Evolutionary conservation across 805 yeast species (phyloP), one percentile per base, ranked within the genome.

Genomic region (Lipomyces mesembrius): DNA sequence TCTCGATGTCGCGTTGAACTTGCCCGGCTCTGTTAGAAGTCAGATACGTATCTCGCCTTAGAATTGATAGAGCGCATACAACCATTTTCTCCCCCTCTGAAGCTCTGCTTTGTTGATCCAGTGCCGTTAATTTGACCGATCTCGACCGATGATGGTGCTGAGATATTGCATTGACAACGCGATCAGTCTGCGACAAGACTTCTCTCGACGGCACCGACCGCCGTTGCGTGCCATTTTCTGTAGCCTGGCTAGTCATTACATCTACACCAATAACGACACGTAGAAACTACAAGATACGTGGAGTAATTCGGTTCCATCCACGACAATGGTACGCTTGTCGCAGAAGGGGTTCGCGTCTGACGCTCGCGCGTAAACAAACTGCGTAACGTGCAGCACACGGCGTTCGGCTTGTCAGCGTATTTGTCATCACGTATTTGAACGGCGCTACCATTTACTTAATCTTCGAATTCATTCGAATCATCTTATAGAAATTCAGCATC

Each of bases 161-260:
- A 22, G 29, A 27, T 32, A 60, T 5, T n/a, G 61, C 56, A 14
- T 63, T 64, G 57, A 61, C 59, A 46, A 59, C 69, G 69, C 66
- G 61, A 37, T 65, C 66, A 2, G 63, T 49, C 34, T 59, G 69
- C 62, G 63, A 62, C 55, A 65, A 60, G 20, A 61, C 59, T 14
- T 65, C 69, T 25, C 57, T 29, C 22, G 57, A 27, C 43, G 57
- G 12, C 35, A 34, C 17, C 20, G 57, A 14, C 12, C 57, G 57
- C 32, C 56, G 29, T 5, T 52, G 56, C 56, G 32, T 52, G 7
- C 49, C 49, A 43, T 43, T 43, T n/a, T 43, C 49, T n/a, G 8
- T 43, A 7, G 22, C 22, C 22, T 43, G 49, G 14, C 49, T 43
- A 8, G 49, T 43, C 49, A 43, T 43, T n/a, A 43, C 49, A 43